Evolutionary conservation across 768 basidiomycete species (phyloP).

Genomic region (Lactarius evosmus): DNA sequence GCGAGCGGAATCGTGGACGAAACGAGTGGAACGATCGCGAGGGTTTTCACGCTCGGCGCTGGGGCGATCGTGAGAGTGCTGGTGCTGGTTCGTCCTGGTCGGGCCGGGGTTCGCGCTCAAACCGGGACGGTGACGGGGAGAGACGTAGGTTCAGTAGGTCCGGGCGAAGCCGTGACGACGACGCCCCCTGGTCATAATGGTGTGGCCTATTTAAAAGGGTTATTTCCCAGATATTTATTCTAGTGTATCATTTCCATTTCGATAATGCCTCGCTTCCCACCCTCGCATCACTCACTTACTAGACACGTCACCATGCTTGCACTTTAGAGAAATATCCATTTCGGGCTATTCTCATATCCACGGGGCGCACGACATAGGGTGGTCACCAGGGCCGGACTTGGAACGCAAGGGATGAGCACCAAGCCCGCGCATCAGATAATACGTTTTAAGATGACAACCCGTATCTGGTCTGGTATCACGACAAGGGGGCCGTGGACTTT

Average conservation of each 20-base stretch:
- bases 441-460: neutral
- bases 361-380: neutral
- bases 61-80: neutral
- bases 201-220: neutral
- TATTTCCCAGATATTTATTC: neutral
- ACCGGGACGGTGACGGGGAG: conserved; percentile 6
- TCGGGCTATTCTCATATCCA: neutral
- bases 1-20: conserved; percentile 15
- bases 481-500: no score
- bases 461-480: no score
- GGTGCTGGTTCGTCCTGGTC: neutral
- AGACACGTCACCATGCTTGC: conserved; percentile 1
- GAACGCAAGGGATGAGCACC: no score
- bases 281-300: conserved; percentile 13
- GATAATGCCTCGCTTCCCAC: conserved; percentile 9
- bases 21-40: conserved; percentile 11
- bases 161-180: neutral
- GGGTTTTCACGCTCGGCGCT: neutral
- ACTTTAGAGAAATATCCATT: neutral
- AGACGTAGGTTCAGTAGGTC: neutral
- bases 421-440: no score
- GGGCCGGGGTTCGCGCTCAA: conserved; percentile 1
- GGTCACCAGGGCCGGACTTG: neutral
- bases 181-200: neutral
- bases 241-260: conserved; percentile 7